phyloP scores from a whole-genome alignment of 1,139 yeast species.

The Yamadazyma membranifaciens region DNA sequence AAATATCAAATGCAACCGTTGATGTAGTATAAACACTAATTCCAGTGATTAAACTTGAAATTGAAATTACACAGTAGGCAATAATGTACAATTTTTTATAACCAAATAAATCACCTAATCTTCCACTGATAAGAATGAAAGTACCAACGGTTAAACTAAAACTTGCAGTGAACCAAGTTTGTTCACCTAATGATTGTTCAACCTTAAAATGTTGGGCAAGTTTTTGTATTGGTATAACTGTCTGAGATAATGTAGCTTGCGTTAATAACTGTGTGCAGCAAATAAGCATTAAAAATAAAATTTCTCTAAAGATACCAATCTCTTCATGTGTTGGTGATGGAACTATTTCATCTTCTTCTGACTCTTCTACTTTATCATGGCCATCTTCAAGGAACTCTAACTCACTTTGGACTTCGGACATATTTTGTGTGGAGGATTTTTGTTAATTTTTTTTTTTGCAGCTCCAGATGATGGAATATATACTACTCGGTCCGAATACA shows the following conservation, averaged over 20 bases:
- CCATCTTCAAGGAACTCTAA: not conserved
- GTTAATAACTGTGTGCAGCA: slow-evolving; percentile 24
- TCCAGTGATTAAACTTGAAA: slow-evolving; percentile 55
- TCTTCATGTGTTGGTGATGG: slow-evolving; percentile 17
- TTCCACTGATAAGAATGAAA: slow-evolving; percentile 58
- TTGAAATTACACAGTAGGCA: slow-evolving; percentile 47
- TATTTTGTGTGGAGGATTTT: too few relatives aligned
- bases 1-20: slow-evolving; percentile 45
- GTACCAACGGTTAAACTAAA: slow-evolving; percentile 62
- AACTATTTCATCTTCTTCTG: not conserved
- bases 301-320: slow-evolving; percentile 13
- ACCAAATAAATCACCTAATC: slow-evolving; percentile 65
- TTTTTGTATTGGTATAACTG: slow-evolving; percentile 35
- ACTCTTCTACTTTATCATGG: not conserved
- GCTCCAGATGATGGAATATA: too few relatives aligned
- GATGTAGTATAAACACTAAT: slow-evolving; percentile 42
- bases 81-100: slow-evolving; percentile 46
- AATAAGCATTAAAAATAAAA: slow-evolving; percentile 10
- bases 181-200: slow-evolving; percentile 36
- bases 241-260: slow-evolving; percentile 49
- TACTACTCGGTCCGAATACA: too few relatives aligned
- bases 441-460: too few relatives aligned
- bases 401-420: too few relatives aligned
- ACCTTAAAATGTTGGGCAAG: slow-evolving; percentile 40
- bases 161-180: slow-evolving; percentile 61